Percentiles rank a stretch among this genome's conserved stretches.
phyloP scores from a whole-genome alignment of 228 moss, liverwort and hornwort species.

The Sphagnum magellanicum region DNA sequence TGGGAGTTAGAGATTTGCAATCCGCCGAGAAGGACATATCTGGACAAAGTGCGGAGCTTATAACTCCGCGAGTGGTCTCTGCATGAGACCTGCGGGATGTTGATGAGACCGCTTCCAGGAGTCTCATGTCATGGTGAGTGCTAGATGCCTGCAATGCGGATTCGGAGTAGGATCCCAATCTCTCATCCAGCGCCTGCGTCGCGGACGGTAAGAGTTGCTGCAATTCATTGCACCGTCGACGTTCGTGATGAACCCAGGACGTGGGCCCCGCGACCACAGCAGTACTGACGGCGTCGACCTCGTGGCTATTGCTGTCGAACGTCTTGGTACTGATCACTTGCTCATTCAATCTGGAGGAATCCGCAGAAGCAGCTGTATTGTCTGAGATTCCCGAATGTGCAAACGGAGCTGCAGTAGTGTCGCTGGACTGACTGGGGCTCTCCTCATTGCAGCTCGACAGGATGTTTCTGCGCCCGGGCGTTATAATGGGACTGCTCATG shows the following conservation, averaged over 20 bases:
- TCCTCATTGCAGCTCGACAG: too few relatives aligned
- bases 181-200: background rate
- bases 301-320: too few relatives aligned
- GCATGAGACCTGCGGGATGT: constrained; percentile 3
- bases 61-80: constrained; percentile 14
- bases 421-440: constrained; percentile 39
- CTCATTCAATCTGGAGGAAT: too few relatives aligned
- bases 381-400: constrained; percentile 53
- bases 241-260: too few relatives aligned
- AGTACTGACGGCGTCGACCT: too few relatives aligned
- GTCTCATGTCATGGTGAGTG: background rate
- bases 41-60: constrained; percentile 1
- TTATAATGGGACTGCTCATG: too few relatives aligned
- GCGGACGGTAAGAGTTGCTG: constrained; percentile 9
- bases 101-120: background rate
- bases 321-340: too few relatives aligned
- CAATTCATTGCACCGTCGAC: constrained; percentile 5
- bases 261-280: too few relatives aligned
- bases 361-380: constrained; percentile 8
- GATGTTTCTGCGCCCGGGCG: too few relatives aligned
- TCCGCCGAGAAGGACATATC: constrained; percentile 9
- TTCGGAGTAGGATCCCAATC: constrained; percentile 2
- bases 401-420: constrained; percentile 36
- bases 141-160: constrained; percentile 2
- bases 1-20: background rate